phyloP scores from a whole-genome alignment of 306 rosid genomes.

The Lagenaria siceraria region DNA sequence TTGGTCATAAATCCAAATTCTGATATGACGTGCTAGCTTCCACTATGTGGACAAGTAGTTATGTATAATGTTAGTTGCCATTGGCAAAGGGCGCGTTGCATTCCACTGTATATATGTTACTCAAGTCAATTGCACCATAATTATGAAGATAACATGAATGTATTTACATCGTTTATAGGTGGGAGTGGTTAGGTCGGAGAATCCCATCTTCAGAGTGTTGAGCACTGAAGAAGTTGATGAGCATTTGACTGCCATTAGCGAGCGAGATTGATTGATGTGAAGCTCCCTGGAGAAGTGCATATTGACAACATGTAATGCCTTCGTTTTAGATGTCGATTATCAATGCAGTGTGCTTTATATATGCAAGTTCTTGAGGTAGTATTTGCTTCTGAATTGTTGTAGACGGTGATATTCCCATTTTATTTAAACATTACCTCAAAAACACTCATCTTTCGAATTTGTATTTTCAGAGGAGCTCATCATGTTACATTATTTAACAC shows the following conservation, averaged over 20 bases:
- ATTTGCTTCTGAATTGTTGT: background rate
- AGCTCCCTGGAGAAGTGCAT: background rate
- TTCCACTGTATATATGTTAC: background rate
- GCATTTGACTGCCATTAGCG: conserved; percentile 97
- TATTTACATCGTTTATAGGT: conserved; percentile 32
- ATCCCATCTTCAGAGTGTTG: conserved; percentile 68
- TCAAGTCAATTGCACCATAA: background rate
- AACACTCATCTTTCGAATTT: background rate
- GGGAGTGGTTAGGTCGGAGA: conserved; percentile 76
- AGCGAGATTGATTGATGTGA: conserved; percentile 58
- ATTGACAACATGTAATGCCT: background rate
- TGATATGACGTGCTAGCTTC: background rate
- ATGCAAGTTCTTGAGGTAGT: background rate
- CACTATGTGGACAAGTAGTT: background rate
- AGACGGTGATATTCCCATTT: background rate
- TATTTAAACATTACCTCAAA: background rate
- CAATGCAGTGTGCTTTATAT: background rate
- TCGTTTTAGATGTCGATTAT: background rate
- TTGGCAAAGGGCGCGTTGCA: background rate
- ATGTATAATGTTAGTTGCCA: background rate
- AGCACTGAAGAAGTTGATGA: conserved; percentile 88
- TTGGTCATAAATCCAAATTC: background rate
- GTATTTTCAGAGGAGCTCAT: background rate
- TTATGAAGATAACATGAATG: background rate
- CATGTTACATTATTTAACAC: background rate